phyloP scores from a whole-genome alignment of 208 protist species.

The Acanthamoeba sp. region DNA sequence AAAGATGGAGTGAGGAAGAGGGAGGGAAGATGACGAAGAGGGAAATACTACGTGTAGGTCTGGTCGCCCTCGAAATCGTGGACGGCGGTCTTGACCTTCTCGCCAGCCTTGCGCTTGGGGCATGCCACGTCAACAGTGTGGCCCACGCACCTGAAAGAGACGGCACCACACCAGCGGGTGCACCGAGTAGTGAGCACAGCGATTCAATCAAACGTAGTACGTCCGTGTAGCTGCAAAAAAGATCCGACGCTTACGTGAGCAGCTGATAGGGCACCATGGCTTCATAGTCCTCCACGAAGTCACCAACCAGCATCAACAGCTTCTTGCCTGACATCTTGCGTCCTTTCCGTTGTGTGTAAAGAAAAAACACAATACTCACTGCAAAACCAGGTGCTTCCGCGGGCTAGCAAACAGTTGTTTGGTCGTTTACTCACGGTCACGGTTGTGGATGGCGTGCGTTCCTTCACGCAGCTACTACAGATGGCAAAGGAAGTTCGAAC shows the following conservation, averaged over 20 bases:
- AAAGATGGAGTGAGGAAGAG: neutral
- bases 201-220: too few species aligned
- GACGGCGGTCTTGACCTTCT: conserved; percentile 82
- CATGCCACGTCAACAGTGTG: conserved; percentile 79
- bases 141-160: conserved; percentile 73
- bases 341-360: neutral
- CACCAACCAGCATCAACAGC: conserved; percentile 80
- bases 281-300: conserved; percentile 86
- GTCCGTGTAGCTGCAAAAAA: neutral
- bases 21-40: neutral
- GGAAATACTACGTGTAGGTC: conserved; percentile 85
- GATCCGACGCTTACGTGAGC: neutral
- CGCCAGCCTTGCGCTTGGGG: conserved; percentile 83
- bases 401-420: too few species aligned
- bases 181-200: too few species aligned
- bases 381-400: too few species aligned
- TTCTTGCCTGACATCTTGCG: conserved; percentile 33
- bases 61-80: conserved; percentile 87
- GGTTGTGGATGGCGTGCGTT: too few species aligned
- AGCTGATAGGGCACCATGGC: conserved; percentile 85
- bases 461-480: too few species aligned
- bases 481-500: too few species aligned
- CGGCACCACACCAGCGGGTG: too few species aligned
- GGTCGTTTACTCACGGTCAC: too few species aligned
- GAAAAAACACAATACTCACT: too few species aligned